Conservation (phyloP, 495 filamentous ascomycete genomes). For the Aspergillus cavernicola region DNA sequence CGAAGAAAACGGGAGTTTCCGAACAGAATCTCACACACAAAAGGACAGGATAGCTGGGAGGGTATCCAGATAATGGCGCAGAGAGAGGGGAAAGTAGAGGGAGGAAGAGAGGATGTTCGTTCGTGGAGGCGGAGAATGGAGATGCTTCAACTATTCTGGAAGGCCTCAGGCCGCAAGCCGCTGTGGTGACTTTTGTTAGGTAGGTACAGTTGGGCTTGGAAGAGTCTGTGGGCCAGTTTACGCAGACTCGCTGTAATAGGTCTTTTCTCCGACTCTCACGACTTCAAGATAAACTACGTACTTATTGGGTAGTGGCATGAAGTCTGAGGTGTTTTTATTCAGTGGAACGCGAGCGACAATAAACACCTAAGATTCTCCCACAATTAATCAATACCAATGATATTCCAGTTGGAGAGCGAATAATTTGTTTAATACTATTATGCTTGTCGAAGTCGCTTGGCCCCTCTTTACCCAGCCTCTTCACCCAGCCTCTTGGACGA, state of each 20-base stretch:
- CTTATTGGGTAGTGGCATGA: background rate
- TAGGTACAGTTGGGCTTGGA: conserved; percentile 9
- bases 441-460: conserved; percentile 10
- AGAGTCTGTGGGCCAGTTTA: conserved; percentile 10
- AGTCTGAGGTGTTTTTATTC: too few species aligned
- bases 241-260: conserved; percentile 7
- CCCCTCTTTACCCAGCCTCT: conserved; percentile 3
- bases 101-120: conserved; percentile 4
- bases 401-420: background rate
- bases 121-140: conserved; percentile 14
- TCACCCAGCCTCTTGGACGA: conserved; percentile 12
- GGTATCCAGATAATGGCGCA: background rate
- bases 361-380: background rate
- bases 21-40: conserved; percentile 13
- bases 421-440: conserved; percentile 1
- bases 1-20: conserved; percentile 13
- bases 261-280: conserved; percentile 3
- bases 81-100: conserved; percentile 2
- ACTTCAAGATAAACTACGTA: background rate
- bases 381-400: background rate
- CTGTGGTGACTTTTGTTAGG: background rate
- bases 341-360: too few species aligned
- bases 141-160: conserved; percentile 7
- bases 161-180: conserved; percentile 1
- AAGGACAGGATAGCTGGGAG: conserved; percentile 2